A percentile compares a stretch with the other conserved stretches of the same genome.
phyloP scores from a whole-genome alignment of 305 asterid genomes.

The Fraxinus xanthoxyloides region DNA sequence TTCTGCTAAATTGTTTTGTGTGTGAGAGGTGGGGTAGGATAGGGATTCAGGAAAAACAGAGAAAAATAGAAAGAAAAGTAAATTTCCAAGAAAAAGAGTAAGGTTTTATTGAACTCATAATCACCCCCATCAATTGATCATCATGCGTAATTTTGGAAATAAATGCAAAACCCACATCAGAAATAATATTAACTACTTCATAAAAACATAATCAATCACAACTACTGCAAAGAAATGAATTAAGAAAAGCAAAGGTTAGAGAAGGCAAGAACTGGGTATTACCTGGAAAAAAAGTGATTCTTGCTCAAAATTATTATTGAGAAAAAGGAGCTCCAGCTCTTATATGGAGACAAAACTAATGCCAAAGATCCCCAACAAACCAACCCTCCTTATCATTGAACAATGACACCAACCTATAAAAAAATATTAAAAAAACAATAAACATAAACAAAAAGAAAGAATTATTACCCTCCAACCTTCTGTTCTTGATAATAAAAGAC shows the following conservation, averaged over 20 bases:
- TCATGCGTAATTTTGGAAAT: constrained; percentile 18
- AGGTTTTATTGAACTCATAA: not conserved
- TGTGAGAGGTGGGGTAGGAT: not conserved
- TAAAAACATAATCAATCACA: constrained; percentile 18
- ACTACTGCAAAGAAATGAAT: constrained; percentile 14
- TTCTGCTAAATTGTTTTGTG: not conserved
- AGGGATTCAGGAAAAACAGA: not conserved
- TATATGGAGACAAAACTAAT: constrained; percentile 52
- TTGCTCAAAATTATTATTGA: constrained; percentile 33
- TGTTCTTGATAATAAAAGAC: constrained; percentile 27
- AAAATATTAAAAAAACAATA: constrained; percentile 14
- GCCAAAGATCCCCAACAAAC: constrained; percentile 47
- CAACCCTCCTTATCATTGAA: constrained; percentile 72
- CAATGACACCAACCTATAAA: constrained; percentile 63
- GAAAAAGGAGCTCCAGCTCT: constrained; percentile 36
- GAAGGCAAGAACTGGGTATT: constrained; percentile 8
- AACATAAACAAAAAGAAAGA: constrained; percentile 31
- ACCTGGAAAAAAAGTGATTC: constrained; percentile 36
- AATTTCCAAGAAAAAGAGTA: not conserved
- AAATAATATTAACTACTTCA: not conserved
- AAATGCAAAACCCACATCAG: constrained; percentile 19
- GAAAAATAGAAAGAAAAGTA: not conserved
- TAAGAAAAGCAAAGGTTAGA: constrained; percentile 1
- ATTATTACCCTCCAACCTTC: constrained; percentile 41
- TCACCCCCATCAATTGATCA: not conserved